Percentiles rank a stretch among this genome's conserved stretches.
These are phyloP conservation scores for Chaetomium olivaceum DNA, from an alignment of 2,329 filamentous ascomycete genomes.

Conservation along the genomic window DNA sequence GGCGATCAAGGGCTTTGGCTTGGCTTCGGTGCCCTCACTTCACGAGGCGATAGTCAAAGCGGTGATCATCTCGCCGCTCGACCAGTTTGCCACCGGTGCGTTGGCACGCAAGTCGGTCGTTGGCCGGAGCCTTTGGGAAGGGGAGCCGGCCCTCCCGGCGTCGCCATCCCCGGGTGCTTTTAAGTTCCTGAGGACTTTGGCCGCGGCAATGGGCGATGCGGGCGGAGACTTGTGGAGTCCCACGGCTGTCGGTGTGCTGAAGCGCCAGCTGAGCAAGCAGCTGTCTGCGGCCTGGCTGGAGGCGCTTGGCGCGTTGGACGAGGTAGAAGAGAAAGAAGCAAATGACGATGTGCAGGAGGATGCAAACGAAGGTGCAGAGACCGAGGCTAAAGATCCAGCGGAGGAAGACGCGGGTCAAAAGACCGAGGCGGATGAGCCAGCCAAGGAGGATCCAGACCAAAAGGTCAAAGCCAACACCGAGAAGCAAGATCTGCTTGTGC, in stretches of 20 bases:
- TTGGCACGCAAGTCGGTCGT: constrained; percentile 52
- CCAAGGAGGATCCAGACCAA: constrained; percentile 21
- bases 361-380: background rate
- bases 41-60: constrained; percentile 61
- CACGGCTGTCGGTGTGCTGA: constrained; percentile 63
- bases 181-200: constrained; percentile 66
- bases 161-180: constrained; percentile 78
- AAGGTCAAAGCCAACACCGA: constrained; percentile 30
- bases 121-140: constrained; percentile 77
- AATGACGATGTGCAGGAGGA: constrained; percentile 23
- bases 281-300: constrained; percentile 53
- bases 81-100: constrained; percentile 47
- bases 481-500: constrained; percentile 52
- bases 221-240: constrained; percentile 83
- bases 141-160: constrained; percentile 69
- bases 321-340: constrained; percentile 21
- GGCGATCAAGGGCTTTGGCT: constrained; percentile 56
- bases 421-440: constrained; percentile 24
- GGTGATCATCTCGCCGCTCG: constrained; percentile 52
- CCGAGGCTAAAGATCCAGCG: constrained; percentile 21
- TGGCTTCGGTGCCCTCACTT: constrained; percentile 62
- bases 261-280: constrained; percentile 53
- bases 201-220: constrained; percentile 64
- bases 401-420: constrained; percentile 25
- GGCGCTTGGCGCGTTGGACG: constrained; percentile 38